Conservation (phyloP, 2,329 filamentous ascomycete genomes). For the Colletotrichum zoysiae region DNA sequence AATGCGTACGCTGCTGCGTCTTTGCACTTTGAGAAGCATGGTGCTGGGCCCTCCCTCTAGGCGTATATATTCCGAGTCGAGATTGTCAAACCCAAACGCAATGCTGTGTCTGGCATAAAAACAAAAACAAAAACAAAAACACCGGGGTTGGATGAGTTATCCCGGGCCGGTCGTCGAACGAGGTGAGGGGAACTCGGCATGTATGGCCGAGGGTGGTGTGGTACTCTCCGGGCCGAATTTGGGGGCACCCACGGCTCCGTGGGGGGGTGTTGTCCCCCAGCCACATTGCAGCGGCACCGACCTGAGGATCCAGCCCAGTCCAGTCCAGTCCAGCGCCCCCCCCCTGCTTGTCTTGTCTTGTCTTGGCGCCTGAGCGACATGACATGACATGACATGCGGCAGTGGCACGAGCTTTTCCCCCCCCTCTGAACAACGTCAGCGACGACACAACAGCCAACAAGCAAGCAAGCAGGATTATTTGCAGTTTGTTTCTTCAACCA, state of each 20-base stretch:
- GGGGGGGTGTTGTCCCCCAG: constrained; percentile 20
- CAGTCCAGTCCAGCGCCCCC: no score
- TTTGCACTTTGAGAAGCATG: not conserved
- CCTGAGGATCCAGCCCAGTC: constrained; percentile 1
- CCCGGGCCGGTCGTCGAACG: constrained; percentile 5
- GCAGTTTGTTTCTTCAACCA: no score
- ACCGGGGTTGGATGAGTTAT: not conserved
- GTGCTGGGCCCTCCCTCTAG: not conserved
- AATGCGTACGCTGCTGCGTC: not conserved
- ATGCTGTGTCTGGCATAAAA: constrained; percentile 2
- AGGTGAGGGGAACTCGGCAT: constrained; percentile 35
- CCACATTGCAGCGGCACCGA: constrained; percentile 17
- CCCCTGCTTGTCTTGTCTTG: constrained; percentile 20
- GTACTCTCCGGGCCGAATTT: constrained; percentile 28
- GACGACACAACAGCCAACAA: not conserved
- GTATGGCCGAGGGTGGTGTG: constrained; percentile 3
- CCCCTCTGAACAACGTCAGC: not conserved
- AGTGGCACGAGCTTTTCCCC: not conserved
- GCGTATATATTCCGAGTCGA: not conserved
- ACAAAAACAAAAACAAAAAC: no score
- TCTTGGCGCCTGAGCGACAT: not conserved
- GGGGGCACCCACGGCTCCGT: constrained; percentile 36
- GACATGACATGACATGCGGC: not conserved
- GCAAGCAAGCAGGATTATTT: no score
- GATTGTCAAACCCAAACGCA: not conserved